Base-by-base conservation (phyloP, 352 stramenopile genomes). In the Phytophthora pistaciae region DNA sequence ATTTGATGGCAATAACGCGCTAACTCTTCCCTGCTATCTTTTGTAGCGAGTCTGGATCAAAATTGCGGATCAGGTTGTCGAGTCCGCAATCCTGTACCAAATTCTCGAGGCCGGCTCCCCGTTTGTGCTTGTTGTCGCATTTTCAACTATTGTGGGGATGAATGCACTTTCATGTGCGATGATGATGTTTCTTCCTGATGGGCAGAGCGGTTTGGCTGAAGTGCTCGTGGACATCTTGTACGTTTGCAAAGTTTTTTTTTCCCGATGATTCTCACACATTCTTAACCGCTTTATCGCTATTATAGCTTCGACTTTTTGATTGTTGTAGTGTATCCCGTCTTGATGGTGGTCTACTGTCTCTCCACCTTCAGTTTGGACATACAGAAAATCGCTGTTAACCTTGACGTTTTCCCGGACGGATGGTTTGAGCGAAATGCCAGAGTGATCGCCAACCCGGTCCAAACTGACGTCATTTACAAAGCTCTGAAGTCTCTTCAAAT, bases 281-380 rank as follows among this genome's bases (percentile, higher is more conserved):
- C 1, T 36, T 36, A 9, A 36, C 29, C 8, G n/a, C 18, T 54
- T 54, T 25, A 5, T 40, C 49, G 20, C 36, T 52, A 29, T 29
- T 29, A 29, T 29, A 84, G 76, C 0, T 66, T 85, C 49, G 75
- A 84, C 20, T 69, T 80, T 18, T 49, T 74, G 9, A 50, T 81
- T 13, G 65, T 65, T 0, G 50, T 85, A 25, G 56, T 58, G 14
- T 85, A 29, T 38, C 80, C 77, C 2, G 65, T 83, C 3, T 16
- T 74, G 25, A 55, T 68, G 14, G 52, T 77, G 3, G 13, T 62
- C 3, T 81, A 84, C 23, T 75, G 75, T 27, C 33, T 82, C 20
- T 57, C 57, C 8, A 67, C 55, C 9, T 83, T 88, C n/a, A 27
- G 42, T 16, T 36, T 76, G 70, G 25, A 83, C 21, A 64, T 53